Percentiles rank a stretch among this genome's conserved stretches.
These are phyloP conservation scores for Strobilomyces dryophilus DNA, from an alignment of 768 basidiomycete genomes.

Conservation along the genomic window DNA sequence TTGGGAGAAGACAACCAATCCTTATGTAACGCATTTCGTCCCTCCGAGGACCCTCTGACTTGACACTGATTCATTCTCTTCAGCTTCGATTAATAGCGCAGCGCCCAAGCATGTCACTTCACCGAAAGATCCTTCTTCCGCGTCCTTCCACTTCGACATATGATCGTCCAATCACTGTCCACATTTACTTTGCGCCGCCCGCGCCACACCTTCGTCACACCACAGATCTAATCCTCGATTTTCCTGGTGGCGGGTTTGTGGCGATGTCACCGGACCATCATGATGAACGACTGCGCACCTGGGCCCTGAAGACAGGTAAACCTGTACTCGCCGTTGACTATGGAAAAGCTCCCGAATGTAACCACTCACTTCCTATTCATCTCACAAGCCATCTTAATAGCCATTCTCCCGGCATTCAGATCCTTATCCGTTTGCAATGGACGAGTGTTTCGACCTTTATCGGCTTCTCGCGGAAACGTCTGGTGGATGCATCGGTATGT, in stretches of 20 bases:
- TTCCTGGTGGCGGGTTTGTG: slow-evolving; percentile 95
- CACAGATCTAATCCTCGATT: slow-evolving; percentile 85
- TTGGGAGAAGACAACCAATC: slow-evolving; percentile 97
- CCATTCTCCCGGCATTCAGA: slow-evolving; percentile 43
- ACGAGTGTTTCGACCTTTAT: slow-evolving; percentile 93
- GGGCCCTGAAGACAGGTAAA: slow-evolving; percentile 76
- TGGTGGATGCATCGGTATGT: slow-evolving; percentile 83
- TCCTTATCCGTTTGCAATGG: slow-evolving; percentile 95
- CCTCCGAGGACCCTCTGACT: slow-evolving; percentile 9
- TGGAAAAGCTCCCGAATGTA: slow-evolving; percentile 95
- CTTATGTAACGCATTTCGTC: slow-evolving; percentile 56
- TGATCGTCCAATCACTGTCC: slow-evolving; percentile 76
- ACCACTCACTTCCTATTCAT: slow-evolving; percentile 20
- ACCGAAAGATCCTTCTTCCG: slow-evolving; percentile 76
- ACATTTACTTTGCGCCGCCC: slow-evolving; percentile 76
- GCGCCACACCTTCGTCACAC: slow-evolving; percentile 57
- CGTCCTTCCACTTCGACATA: slow-evolving; percentile 75
- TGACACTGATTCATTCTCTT: slow-evolving; percentile 6
- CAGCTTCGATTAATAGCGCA: slow-evolving; percentile 61
- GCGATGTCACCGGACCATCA: slow-evolving; percentile 96
- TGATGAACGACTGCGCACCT: slow-evolving; percentile 84
- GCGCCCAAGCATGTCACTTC: slow-evolving; percentile 58
- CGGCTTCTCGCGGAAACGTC: slow-evolving; percentile 73
- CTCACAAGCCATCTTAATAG: neutral
- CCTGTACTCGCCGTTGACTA: slow-evolving; percentile 89